Evolutionary conservation across 2,329 filamentous ascomycete genomes (phyloP).

Genomic region (Fusarium sp.): DNA sequence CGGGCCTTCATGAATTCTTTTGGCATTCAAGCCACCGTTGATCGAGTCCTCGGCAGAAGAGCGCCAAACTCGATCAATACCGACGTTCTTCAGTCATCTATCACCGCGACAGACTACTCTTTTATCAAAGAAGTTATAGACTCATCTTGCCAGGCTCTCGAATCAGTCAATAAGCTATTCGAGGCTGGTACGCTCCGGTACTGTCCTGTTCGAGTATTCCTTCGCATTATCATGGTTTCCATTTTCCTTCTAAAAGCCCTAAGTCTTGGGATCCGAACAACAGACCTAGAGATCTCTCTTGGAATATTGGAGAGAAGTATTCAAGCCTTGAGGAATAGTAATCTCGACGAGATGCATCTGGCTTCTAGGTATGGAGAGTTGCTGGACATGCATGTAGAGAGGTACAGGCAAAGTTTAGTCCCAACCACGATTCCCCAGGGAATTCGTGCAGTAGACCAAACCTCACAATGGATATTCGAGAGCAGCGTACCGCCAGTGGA

Average conservation of each 20-base stretch:
- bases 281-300: conserved; percentile 19
- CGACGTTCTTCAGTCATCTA: conserved; percentile 48
- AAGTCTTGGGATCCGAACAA: conserved; percentile 13
- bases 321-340: conserved; percentile 2
- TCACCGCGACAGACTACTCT: conserved; percentile 60
- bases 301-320: conserved; percentile 11
- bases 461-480: background rate
- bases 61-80: background rate
- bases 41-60: conserved; percentile 45
- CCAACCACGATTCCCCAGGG: conserved; percentile 14
- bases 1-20: conserved; percentile 58
- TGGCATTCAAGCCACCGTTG: conserved; percentile 66
- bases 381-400: conserved; percentile 18
- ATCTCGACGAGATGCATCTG: conserved; percentile 31
- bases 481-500: background rate
- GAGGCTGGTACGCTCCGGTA: conserved; percentile 59
- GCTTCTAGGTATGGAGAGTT: conserved; percentile 28
- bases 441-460: background rate
- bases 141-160: conserved; percentile 61
- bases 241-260: conserved; percentile 61
- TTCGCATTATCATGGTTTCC: conserved; percentile 64
- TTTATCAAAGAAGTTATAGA: conserved; percentile 67
- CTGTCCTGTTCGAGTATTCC: conserved; percentile 63
- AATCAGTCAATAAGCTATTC: conserved; percentile 59
- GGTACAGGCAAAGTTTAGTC: conserved; percentile 14